These are phyloP conservation scores for Annona squamosa DNA, from an alignment of 164 flowering plant genomes.

Conservation along the genomic window DNA sequence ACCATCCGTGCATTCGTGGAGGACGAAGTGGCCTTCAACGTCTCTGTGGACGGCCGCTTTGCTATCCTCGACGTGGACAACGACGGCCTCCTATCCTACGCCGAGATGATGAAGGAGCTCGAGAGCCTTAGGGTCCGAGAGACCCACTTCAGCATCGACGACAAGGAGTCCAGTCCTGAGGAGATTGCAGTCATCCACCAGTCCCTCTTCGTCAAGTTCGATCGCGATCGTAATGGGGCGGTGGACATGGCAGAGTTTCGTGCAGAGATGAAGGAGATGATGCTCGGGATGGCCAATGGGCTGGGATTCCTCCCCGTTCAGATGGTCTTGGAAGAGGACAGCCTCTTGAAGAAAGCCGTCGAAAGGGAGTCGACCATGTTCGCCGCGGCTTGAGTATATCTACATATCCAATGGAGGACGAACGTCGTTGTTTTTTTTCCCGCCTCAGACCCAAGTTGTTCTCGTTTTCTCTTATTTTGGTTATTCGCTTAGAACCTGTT, in stretches of 20 bases:
- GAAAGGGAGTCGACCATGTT: slow-evolving; percentile 24
- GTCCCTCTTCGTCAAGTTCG: slow-evolving; percentile 30
- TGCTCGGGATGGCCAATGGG: slow-evolving; percentile 50
- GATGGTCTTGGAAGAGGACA: slow-evolving; percentile 38
- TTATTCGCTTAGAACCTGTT: too few species aligned
- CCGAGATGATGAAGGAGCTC: slow-evolving; percentile 27
- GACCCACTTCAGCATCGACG: slow-evolving; percentile 10
- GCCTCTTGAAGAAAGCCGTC: slow-evolving; percentile 50
- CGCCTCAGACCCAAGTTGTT: too few species aligned
- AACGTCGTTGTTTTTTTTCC: neutral
- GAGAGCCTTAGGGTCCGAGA: slow-evolving; percentile 20
- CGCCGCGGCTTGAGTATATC: neutral
- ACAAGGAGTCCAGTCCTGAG: slow-evolving; percentile 23
- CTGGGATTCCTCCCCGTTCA: slow-evolving; percentile 45
- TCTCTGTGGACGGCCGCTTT: slow-evolving; percentile 30
- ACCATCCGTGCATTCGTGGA: slow-evolving; percentile 38
- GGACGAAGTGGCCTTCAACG: slow-evolving; percentile 27
- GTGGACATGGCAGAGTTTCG: slow-evolving; percentile 35
- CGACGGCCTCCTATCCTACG: slow-evolving; percentile 34
- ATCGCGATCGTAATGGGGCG: slow-evolving; percentile 31
- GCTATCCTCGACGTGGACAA: slow-evolving; percentile 29
- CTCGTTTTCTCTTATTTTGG: too few species aligned
- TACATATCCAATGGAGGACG: neutral
- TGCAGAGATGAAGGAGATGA: slow-evolving; percentile 34
- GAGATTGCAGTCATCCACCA: neutral